Conservation (phyloP, 306 rosid species). For the Sesbania bispinosa region DNA sequence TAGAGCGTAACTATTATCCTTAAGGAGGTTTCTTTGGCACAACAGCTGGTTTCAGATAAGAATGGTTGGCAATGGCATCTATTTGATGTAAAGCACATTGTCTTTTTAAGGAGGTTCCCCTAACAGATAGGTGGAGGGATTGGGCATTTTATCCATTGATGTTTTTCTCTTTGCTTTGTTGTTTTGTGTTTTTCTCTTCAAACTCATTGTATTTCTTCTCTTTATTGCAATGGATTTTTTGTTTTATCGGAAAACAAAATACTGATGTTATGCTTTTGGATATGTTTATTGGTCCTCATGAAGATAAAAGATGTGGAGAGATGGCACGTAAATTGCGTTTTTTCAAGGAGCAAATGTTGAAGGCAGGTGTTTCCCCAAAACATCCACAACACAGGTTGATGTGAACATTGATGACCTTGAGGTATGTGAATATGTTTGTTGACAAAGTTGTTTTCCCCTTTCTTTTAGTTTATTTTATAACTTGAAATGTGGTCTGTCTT, state of each 20-base stretch:
- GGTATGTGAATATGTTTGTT: slow-evolving; percentile 42
- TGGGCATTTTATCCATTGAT: neutral
- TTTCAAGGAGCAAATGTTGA: slow-evolving; percentile 89
- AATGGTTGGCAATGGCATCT: slow-evolving; percentile 1
- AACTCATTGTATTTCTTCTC: slow-evolving; percentile 8
- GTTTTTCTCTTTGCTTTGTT: neutral
- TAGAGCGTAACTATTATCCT: neutral
- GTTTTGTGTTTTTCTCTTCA: neutral
- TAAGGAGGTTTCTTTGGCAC: neutral
- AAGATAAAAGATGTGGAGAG: slow-evolving; percentile 93
- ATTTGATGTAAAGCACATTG: neutral
- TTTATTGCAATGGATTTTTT: neutral
- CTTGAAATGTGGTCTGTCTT: slow-evolving; percentile 25
- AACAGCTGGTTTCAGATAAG: neutral
- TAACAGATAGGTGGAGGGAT: neutral
- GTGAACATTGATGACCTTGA: slow-evolving; percentile 75
- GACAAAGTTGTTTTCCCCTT: neutral
- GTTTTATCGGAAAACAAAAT: neutral
- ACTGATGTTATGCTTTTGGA: slow-evolving; percentile 11
- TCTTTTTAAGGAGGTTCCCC: slow-evolving; percentile 1
- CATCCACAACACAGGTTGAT: slow-evolving; percentile 37
- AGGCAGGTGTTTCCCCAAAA: slow-evolving; percentile 66
- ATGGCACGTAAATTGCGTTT: slow-evolving; percentile 89
- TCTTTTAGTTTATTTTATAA: neutral
- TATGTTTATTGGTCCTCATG: slow-evolving; percentile 25